Conservation (phyloP, 306 rosid species). For the Vicia sativa region DNA sequence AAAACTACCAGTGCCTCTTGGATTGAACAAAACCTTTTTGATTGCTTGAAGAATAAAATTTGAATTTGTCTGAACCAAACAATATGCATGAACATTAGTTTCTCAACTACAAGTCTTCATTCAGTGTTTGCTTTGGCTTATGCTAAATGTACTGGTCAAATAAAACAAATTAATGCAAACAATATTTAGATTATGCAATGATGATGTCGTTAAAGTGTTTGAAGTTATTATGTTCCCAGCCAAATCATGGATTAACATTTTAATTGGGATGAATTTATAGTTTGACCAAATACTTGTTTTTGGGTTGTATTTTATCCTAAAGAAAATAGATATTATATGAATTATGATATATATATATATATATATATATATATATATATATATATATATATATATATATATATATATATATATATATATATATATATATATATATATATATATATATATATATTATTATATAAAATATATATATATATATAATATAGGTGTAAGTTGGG, state of each 20-base stretch:
- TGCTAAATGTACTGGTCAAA: conserved; percentile 28
- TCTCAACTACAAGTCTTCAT: conserved; percentile 26
- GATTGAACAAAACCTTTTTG: conserved; percentile 7
- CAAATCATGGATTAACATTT: conserved; percentile 21
- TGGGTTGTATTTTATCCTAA: background rate
- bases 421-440: no score
- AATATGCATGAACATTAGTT: conserved; percentile 23
- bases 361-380: no score
- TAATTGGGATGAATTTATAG: background rate
- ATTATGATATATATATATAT: no score
- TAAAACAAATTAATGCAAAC: background rate
- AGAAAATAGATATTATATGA: no score
- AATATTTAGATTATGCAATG: conserved; percentile 29
- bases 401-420: no score
- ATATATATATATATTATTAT: no score
- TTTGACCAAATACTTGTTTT: conserved; percentile 3
- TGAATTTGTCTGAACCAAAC: conserved; percentile 39
- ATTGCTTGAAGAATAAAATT: conserved; percentile 2
- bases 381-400: no score
- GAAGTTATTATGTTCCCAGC: background rate
- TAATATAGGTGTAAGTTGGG: no score
- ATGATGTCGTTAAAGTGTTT: conserved; percentile 27
- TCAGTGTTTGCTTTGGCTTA: conserved; percentile 39
- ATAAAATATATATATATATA: no score
- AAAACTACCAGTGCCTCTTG: conserved; percentile 4